Base-by-base conservation (phyloP, 1,284 basidiomycete genomes). In the Bjerkandera adusta region DNA sequence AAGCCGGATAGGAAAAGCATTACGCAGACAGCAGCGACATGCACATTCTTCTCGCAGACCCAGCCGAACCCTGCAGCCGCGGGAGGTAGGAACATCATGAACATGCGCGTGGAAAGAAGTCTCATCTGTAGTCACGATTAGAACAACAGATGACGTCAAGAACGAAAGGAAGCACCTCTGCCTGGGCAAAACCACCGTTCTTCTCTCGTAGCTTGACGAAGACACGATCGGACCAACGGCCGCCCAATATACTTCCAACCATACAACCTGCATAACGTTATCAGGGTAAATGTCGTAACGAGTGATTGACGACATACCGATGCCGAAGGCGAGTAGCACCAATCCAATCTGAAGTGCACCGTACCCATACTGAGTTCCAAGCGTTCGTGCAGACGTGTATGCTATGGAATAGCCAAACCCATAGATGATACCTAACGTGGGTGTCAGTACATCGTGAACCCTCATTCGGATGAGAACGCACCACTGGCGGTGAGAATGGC, bases 41-140 rank as follows among this genome's bases (percentile, higher is more conserved):
- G 72, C 7, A 80, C 69, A 25, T 81, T 81, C 45, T 81, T 63
- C 49, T 89, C 65, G 35, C 76, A 79, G 4, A 84, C 73, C 92
- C 92, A 95, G 2, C 79, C 92, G 58, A 89, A 92, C 0, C 76
- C 83, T 26, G 89, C 59, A 45, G 84, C 75, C 7, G 73, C 73
- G 0, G 74, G 68, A 2, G 86, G 85, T 16, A 87, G 65, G 50
- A 79, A 65, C 16, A 73, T 49, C 60, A 84, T 70, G 20, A 76
- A 76, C 13, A 74, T 58, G 25, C 77, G 70, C 0, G 82, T 82
- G 57, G 83, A 84, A 59, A 76, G 70, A 18, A 92, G 65, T 13
- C 89, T 77, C 81, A 90, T 89, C 84, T 89, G 54, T 25, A 39
- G 29, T 16, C 32, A 13, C 16, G 5, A 11, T 21, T 12, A 32